Evolutionary conservation across 2,329 filamentous ascomycete genomes (phyloP).

Genomic region (Nigrospora oryzae): DNA sequence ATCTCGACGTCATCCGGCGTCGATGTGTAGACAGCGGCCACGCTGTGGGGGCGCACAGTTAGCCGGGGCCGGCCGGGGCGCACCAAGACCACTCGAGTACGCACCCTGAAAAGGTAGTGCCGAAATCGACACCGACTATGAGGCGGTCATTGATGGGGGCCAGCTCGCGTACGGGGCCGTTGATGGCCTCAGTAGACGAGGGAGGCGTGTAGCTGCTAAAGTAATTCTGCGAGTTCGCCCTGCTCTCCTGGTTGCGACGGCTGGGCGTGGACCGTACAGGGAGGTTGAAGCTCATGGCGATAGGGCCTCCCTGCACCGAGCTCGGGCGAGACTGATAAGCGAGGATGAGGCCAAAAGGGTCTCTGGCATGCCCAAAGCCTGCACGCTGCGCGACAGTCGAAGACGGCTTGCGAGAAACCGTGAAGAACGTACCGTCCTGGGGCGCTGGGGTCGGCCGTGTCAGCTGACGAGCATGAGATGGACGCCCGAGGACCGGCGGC

Average conservation of each 20-base stretch:
- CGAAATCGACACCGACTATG: constrained; percentile 75
- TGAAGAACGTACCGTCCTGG: no score
- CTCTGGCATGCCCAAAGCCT: no score
- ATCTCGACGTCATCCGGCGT: constrained; percentile 75
- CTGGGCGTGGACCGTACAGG: constrained; percentile 40
- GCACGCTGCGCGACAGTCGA: no score
- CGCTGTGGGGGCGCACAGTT: constrained; percentile 27
- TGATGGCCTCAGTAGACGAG: constrained; percentile 53
- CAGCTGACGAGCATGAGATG: no score
- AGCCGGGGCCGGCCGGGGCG: no score
- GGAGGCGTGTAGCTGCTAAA: constrained; percentile 46
- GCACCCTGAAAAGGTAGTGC: constrained; percentile 75
- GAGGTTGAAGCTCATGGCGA: constrained; percentile 40
- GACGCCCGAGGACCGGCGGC: no score
- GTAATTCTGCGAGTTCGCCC: constrained; percentile 29
- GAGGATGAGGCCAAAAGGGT: no score
- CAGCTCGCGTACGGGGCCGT: constrained; percentile 50
- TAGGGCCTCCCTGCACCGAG: no score
- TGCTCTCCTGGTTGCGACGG: constrained; percentile 44
- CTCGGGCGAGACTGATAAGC: no score
- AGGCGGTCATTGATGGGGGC: constrained; percentile 50
- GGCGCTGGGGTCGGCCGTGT: no score
- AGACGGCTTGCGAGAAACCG: no score
- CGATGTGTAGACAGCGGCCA: constrained; percentile 65
- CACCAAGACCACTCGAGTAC: constrained; percentile 17